Evolutionary conservation across 768 basidiomycete species (phyloP), one percentile per base, ranked within the genome.

Genomic region (Podaxis sp.): DNA sequence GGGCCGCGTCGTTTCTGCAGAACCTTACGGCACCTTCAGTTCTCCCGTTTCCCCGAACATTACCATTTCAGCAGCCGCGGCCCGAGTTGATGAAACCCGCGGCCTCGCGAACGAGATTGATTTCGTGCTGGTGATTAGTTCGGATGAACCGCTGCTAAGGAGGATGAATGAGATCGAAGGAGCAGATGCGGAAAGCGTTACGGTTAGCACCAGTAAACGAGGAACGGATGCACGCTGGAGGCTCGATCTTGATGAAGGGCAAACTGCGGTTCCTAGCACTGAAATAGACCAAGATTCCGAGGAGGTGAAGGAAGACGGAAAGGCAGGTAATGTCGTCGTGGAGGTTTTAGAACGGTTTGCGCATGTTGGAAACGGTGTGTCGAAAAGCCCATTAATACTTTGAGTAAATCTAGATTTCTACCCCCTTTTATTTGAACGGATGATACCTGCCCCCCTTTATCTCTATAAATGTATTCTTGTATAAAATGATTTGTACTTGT

Each of bases 181-280:
- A 39, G 82, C 87, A 11, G 88, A 90, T 79, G 61, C 61, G n/a
- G 61, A 57, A 33, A 51, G 54, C 40, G 55, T 63, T 7, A 93
- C 90, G 58, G 84, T 84, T 58, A 87, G 84, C 61, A 88, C 87
- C 52, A 85, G 88, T 65, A 81, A 81, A 55, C 88, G 82, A 72
- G 88, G 87, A n/a, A 92, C 90, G 49, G 90, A 92, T 73, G 92
- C 89, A 52, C 84, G 80, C 75, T 93, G 92, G 92, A 80, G 72
- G 74, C 57, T 84, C 49, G 79, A 79, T 59, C 70, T 69, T 44
- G 75, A 70, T 59, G 76, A 76, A 26, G 61, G 54, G 2, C 54
- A 57, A 19, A 19, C 44, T 7, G 33, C 30, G 13, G 15, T 40
- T 19, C 19, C 54, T n/a, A 6, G 15, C 11, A 17, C 26, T 19